Evolutionary conservation across 225 moss, liverwort and hornwort genomes (phyloP), one percentile per base, ranked within the genome.

Genomic region (Pleurozium schreberi): DNA sequence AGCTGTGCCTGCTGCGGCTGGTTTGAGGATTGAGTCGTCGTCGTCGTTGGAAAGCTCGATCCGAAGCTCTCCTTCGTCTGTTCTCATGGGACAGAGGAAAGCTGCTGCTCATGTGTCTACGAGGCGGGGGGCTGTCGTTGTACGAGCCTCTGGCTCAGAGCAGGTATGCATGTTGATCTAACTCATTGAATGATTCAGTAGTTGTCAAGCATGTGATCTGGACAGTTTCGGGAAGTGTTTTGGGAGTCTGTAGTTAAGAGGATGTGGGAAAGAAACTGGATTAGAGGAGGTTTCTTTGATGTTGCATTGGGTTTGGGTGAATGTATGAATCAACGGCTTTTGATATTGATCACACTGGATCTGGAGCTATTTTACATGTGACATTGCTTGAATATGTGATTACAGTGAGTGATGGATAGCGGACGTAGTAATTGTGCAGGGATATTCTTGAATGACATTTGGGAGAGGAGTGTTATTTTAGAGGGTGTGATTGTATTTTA

Each of bases 1-100:
- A 43, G 92, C 91, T 52, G 89, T 91, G 63, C 89, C 91, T 33
- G 70, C 92, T 75, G 89, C 89, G 34, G 64, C 36, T 16, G 49
- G 87, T 40, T 79, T 92, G 90, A 78, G 88, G 43, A 87, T 69
- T 4, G 84, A 91, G 38, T 18, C 80, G 28, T 59, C 58, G 28
- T 30, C 70, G 18, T 59, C 58, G 28, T 22, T 91, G 85, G 91
- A 91, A 66, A 88, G 70, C 81, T 80, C 89, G 27, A 10, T 82
- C 63, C 62, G 81, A 62, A 82, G 88, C 86, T 87, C 91, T 43
- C 49, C 92, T 27, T 62, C 89, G 18, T 58, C 50, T 31, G 82
- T 83, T 61, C 64, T 92, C 65, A 43, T 89, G 80, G 89, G 85
- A 25, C 87, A 78, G 49, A 86, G 18, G 86, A 89, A 53, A 76